Percentiles rank a stretch among this genome's conserved stretches.
Evolutionary conservation across 140 eudicot genomes (phyloP).

Genomic region (Eryngium alpinum): DNA sequence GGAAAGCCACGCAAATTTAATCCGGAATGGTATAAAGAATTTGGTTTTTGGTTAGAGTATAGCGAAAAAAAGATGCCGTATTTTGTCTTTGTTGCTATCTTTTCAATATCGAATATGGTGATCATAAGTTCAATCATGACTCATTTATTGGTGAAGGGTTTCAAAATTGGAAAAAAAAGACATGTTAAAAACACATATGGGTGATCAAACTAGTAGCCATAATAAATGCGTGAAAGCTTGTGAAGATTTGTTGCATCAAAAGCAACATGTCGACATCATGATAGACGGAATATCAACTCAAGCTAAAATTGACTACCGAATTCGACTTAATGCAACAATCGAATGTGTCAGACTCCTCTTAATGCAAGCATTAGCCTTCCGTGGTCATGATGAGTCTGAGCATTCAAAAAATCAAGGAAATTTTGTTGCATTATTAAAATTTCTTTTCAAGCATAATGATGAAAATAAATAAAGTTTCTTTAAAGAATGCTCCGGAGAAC

Average conservation of each 20-base stretch:
- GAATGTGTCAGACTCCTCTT: too few species aligned
- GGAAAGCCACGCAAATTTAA: too few species aligned
- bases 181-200: neutral
- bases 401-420: too few species aligned
- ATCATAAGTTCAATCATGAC: neutral
- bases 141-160: neutral
- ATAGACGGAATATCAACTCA: neutral
- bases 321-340: too few species aligned
- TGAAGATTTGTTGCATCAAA: neutral
- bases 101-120: neutral
- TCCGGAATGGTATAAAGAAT: neutral
- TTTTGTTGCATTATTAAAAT: too few species aligned
- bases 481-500: neutral
- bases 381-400: too few species aligned
- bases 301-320: too few species aligned
- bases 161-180: neutral
- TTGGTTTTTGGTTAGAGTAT: neutral
- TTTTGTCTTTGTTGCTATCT: conserved; percentile 5
- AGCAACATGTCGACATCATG: neutral
- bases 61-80: neutral
- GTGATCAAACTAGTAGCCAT: too few species aligned
- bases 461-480: too few species aligned
- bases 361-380: too few species aligned
- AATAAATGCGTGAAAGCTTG: too few species aligned
- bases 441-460: too few species aligned